Evolutionary conservation across 2,329 filamentous ascomycete species (phyloP).

Genomic region (Hymenoscyphus albidus): DNA sequence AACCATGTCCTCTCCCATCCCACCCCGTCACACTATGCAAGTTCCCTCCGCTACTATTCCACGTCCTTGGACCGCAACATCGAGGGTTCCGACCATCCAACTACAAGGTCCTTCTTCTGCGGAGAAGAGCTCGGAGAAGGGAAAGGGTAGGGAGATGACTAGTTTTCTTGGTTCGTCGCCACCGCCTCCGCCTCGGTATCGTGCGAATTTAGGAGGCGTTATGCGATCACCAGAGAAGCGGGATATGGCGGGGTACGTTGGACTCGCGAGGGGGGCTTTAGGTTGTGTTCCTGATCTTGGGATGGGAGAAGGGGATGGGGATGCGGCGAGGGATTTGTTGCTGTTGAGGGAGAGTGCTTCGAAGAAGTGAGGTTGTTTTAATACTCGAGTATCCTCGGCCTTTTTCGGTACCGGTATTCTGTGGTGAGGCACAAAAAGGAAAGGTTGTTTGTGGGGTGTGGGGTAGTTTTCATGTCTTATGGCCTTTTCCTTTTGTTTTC

Average conservation of each 20-base stretch:
- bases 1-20: constrained; percentile 17
- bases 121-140: not conserved
- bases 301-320: constrained; percentile 36
- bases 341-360: constrained; percentile 5
- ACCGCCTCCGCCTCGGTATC: not conserved
- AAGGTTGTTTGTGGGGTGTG: not conserved
- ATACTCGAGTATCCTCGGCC: not conserved
- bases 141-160: not conserved
- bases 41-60: not conserved
- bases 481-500: not conserved
- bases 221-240: not conserved
- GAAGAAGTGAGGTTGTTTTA: not conserved
- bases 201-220: not conserved
- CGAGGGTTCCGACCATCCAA: not conserved
- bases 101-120: not conserved
- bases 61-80: not conserved
- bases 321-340: constrained; percentile 51
- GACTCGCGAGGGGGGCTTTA: not conserved
- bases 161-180: not conserved
- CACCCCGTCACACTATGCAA: constrained; percentile 6
- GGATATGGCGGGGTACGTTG: not conserved
- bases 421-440: not conserved
- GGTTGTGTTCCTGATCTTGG: not conserved
- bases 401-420: not conserved
- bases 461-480: not conserved